Conservation (phyloP, 805 yeast species). For the Yarrowia osloensis region DNA sequence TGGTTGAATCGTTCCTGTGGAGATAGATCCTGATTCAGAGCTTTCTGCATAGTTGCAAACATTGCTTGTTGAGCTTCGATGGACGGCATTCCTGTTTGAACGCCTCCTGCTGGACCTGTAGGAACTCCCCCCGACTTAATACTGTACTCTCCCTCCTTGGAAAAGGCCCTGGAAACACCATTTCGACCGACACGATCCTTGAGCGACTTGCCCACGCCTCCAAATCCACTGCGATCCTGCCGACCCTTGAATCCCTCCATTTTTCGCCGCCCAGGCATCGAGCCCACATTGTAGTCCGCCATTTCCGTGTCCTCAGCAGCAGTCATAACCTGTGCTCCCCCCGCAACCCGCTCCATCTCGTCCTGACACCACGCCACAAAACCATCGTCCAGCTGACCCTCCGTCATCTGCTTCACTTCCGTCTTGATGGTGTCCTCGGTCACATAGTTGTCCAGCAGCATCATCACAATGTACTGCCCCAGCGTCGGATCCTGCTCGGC, state of each 20-base stretch:
- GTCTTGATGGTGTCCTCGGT: slow-evolving; percentile 8
- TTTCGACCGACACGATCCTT: slow-evolving; percentile 26
- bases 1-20: slow-evolving; percentile 28
- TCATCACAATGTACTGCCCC: slow-evolving; percentile 17
- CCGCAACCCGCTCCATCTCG: slow-evolving; percentile 1
- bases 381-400: not conserved
- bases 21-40: not conserved
- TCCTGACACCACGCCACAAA: slow-evolving; percentile 22
- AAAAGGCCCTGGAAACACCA: slow-evolving; percentile 11
- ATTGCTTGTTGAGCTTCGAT: slow-evolving; percentile 7
- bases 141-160: not conserved
- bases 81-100: too few relatives aligned
- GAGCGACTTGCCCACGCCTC: slow-evolving; percentile 25
- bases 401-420: slow-evolving; percentile 11
- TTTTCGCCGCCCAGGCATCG: not conserved
- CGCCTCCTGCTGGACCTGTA: not conserved
- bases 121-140: not conserved
- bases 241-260: not conserved
- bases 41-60: slow-evolving; percentile 22
- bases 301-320: slow-evolving; percentile 14
- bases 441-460: slow-evolving; percentile 14
- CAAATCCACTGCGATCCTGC: slow-evolving; percentile 1
- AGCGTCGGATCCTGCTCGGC: slow-evolving; percentile 1
- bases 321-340: too few relatives aligned
- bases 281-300: not conserved